Evolutionary conservation across 345 rosid genomes (phyloP), one percentile per base, ranked within the genome.

Genomic region (Boechera divaricarpa): DNA sequence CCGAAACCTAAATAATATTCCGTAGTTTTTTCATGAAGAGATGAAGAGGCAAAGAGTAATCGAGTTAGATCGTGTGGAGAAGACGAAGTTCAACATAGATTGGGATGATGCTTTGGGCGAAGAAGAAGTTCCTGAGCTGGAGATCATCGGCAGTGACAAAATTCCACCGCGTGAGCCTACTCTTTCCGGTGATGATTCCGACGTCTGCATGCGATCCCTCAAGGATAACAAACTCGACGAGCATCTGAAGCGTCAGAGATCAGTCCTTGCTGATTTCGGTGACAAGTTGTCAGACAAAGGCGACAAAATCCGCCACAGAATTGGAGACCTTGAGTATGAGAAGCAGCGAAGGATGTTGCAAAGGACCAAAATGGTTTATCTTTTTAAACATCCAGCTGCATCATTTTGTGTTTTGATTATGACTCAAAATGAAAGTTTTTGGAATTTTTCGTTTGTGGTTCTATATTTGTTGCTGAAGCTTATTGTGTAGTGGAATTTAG

Each of bases 311-410:
- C 78, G 76, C 4, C n/a, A 35, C 18, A 15, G 2, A 42, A 61
- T 91, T 67, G 74, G 79, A 72, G 63, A 41, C 29, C 82, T 88
- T 2, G 83, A 76, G 77, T 84, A 82, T 8, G 98, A 91, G 92
- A 74, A 69, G 57, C 81, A 82, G 15, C 82, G 83, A 38, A 66
- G 94, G 67, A 75, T 80, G 54, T 77, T 38, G 3, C 10, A n/a
- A 5, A 75, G 72, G 10, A 15, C 76, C 3, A 76, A 74, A 18
- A 15, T 12, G 90, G 94, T 85, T 55, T 16, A 70, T 61, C 75
- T 29, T 32, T 67, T 41, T 18, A 7, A 5, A 29, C 38, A 21
- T 41, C 11, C 47, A 26, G 28, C 16, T 74, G 52, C 32, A 7
- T 48, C 6, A 2, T 42, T 26, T 4, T 26, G 33, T 62, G 24